phyloP scores from a whole-genome alignment of 2,329 filamentous ascomycete genomes.

The Colletotrichum scovillei region DNA sequence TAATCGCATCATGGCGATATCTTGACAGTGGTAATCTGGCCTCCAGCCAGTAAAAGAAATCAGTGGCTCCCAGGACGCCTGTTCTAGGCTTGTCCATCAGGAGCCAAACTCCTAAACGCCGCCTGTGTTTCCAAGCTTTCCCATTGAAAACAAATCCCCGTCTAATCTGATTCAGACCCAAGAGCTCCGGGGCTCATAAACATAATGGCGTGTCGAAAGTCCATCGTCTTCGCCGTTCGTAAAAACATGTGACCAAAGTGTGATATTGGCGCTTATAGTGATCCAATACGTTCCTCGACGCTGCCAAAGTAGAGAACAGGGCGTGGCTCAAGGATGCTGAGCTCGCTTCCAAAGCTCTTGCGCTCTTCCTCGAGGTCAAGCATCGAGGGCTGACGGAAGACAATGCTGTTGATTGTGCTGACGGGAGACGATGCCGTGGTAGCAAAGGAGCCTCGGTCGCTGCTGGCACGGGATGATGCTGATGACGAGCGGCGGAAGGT shows the following conservation, averaged over 20 bases:
- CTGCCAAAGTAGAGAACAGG: constrained; percentile 74
- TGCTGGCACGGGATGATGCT: constrained; percentile 54
- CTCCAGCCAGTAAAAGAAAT: not conserved
- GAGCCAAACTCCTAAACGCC: constrained; percentile 23
- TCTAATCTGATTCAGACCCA: constrained; percentile 3
- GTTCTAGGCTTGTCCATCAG: not conserved
- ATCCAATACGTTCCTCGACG: constrained; percentile 68
- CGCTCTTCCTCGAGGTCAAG: constrained; percentile 69
- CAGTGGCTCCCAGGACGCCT: not conserved
- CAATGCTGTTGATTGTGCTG: constrained; percentile 68
- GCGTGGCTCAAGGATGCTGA: constrained; percentile 69
- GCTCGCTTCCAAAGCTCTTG: constrained; percentile 61
- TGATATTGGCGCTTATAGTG: not conserved
- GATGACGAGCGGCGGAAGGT: constrained; percentile 65
- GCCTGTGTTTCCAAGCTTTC: constrained; percentile 5
- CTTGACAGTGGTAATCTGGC: not conserved
- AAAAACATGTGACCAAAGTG: not conserved
- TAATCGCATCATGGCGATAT: not conserved
- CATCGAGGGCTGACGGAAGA: constrained; percentile 68
- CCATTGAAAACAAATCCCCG: not conserved
- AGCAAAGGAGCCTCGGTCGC: constrained; percentile 53
- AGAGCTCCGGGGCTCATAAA: constrained; percentile 6
- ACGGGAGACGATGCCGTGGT: constrained; percentile 58
- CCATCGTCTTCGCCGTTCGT: not conserved
- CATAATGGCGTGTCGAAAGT: not conserved